These are phyloP conservation scores for Ceriops zippeliana DNA, from an alignment of 345 rosid genomes.

Conservation along the genomic window DNA sequence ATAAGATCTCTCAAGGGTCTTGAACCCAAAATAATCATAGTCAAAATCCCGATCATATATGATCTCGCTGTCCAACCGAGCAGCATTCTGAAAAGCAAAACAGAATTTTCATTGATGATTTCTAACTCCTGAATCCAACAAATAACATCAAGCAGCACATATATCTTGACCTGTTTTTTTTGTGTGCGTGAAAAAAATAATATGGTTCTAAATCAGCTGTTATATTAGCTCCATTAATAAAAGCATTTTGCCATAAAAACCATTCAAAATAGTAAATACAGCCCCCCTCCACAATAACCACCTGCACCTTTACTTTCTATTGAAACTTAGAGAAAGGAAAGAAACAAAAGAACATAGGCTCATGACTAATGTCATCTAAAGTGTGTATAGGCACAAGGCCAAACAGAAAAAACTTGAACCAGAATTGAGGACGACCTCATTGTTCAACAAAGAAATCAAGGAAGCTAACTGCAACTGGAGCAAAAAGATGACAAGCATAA, in stretches of 20 bases:
- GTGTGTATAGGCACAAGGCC: too few species aligned
- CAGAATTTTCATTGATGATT: neutral
- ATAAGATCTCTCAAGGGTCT: constrained; percentile 90
- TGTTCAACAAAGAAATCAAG: too few species aligned
- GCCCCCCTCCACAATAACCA: neutral
- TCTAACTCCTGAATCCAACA: neutral
- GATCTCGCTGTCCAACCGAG: constrained; percentile 80
- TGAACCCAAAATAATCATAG: constrained; percentile 89
- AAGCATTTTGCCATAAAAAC: too few species aligned
- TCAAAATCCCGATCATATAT: constrained; percentile 90
- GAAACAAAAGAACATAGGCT: too few species aligned
- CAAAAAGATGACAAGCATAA: too few species aligned
- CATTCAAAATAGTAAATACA: neutral
- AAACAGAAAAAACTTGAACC: too few species aligned
- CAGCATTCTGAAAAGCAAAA: constrained; percentile 55
- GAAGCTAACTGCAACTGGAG: too few species aligned
- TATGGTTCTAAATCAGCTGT: too few species aligned
- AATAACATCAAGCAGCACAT: neutral
- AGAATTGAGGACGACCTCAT: too few species aligned
- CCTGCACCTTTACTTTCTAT: too few species aligned
- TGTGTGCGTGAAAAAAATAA: neutral
- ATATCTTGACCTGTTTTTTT: neutral
- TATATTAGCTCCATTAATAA: neutral
- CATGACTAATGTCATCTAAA: too few species aligned
- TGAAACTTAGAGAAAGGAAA: neutral